phyloP scores from a whole-genome alignment of 2,329 filamentous ascomycete genomes.

The Colletotrichum limetticola region DNA sequence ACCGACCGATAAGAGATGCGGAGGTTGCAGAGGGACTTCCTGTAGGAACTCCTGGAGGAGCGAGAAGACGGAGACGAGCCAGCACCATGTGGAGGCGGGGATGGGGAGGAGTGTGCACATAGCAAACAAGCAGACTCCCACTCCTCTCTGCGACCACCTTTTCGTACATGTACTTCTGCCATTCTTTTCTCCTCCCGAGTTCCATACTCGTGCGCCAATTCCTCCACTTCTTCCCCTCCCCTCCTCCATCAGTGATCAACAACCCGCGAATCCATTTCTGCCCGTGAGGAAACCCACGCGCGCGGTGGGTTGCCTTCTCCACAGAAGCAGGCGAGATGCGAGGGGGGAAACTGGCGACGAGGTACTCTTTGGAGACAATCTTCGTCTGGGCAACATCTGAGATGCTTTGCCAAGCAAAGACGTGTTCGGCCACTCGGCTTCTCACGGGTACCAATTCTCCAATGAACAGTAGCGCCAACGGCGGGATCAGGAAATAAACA shows the following conservation, averaged over 20 bases:
- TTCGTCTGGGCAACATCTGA: neutral
- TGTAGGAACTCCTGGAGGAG: neutral
- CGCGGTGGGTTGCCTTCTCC: neutral
- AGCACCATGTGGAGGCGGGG: conserved; percentile 2
- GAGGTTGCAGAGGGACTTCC: neutral
- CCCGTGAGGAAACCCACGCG: neutral
- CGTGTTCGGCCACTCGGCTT: neutral
- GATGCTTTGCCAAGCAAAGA: neutral
- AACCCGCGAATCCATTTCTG: neutral
- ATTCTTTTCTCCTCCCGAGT: neutral
- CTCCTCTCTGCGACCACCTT: neutral
- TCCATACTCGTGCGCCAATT: neutral
- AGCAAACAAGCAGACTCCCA: neutral
- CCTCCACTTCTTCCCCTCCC: neutral
- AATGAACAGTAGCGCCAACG: neutral
- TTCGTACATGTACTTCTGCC: neutral
- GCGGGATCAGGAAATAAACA: neutral
- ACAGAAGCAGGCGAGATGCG: too few relatives aligned
- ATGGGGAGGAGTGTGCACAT: neutral
- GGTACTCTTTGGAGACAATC: neutral
- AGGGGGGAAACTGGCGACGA: neutral
- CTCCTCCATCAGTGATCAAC: neutral
- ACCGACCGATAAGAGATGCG: neutral
- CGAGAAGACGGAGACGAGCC: neutral
- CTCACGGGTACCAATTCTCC: neutral